Conservation (phyloP, 768 basidiomycete genomes). For the Russula ochroleuca region DNA sequence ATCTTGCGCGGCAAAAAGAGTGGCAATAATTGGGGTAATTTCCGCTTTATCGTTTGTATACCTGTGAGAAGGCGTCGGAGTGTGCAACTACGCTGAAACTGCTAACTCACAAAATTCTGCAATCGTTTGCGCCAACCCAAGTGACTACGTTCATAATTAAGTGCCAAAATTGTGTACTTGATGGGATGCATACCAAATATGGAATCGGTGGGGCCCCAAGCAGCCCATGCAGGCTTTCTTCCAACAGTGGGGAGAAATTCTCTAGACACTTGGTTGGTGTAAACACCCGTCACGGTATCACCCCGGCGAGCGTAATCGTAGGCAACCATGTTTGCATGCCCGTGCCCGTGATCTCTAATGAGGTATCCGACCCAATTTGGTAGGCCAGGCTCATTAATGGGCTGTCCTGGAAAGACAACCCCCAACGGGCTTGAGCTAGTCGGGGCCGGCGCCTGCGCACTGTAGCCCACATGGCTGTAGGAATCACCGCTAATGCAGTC, state of each 20-base stretch:
- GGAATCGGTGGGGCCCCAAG: slow-evolving; percentile 42
- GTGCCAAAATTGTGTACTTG: neutral
- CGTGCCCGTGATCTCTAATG: slow-evolving; percentile 21
- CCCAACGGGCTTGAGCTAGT: slow-evolving; percentile 24
- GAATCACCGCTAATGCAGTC: slow-evolving; percentile 19
- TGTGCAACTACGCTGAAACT: slow-evolving; percentile 30
- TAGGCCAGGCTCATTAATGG: slow-evolving; percentile 18
- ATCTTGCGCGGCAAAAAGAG: slow-evolving; percentile 43
- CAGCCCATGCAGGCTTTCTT: slow-evolving; percentile 37
- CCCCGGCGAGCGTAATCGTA: slow-evolving; percentile 26
- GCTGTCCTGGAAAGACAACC: slow-evolving; percentile 20
- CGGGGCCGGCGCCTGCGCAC: slow-evolving; percentile 19
- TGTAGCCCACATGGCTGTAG: slow-evolving; percentile 22
- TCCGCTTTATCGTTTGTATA: slow-evolving; percentile 16
- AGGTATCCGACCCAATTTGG: slow-evolving; percentile 27
- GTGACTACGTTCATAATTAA: slow-evolving; percentile 39
- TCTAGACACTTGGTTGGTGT: slow-evolving; percentile 14
- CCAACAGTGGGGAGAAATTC: slow-evolving; percentile 33
- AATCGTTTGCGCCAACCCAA: slow-evolving; percentile 61
- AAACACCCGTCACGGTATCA: slow-evolving; percentile 30
- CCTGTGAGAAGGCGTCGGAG: slow-evolving; percentile 21
- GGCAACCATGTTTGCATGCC: slow-evolving; percentile 26
- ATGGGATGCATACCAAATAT: slow-evolving; percentile 43
- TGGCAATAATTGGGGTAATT: slow-evolving; percentile 23
- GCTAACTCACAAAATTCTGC: slow-evolving; percentile 30